phyloP scores from a whole-genome alignment of 2,329 filamentous ascomycete species.

The Talaromyces amestolkiae region DNA sequence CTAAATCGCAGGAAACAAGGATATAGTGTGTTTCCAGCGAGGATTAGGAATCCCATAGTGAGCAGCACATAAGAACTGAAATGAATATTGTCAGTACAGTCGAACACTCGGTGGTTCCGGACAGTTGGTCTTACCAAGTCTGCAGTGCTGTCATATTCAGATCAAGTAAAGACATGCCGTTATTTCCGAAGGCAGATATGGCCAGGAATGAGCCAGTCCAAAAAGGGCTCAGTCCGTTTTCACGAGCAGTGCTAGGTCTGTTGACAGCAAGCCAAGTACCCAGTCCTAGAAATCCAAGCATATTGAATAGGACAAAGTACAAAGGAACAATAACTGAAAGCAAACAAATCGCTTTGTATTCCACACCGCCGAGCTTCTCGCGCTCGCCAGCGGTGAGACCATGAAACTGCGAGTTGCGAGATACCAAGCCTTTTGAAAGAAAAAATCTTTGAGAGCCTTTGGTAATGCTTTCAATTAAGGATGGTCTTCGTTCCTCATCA shows the following conservation, averaged over 20 bases:
- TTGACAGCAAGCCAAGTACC: constrained; percentile 48
- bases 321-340: constrained; percentile 39
- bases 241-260: constrained; percentile 37
- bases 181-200: constrained; percentile 56
- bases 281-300: constrained; percentile 47
- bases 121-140: constrained; percentile 26
- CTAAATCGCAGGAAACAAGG: constrained; percentile 62
- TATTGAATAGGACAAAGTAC: constrained; percentile 49
- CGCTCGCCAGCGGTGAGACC: constrained; percentile 46
- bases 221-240: constrained; percentile 52
- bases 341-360: constrained; percentile 42
- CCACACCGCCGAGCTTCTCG: constrained; percentile 43
- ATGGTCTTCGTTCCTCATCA: constrained; percentile 22
- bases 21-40: constrained; percentile 66
- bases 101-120: background rate
- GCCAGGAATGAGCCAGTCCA: constrained; percentile 51
- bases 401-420: constrained; percentile 52
- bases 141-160: constrained; percentile 52
- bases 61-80: constrained; percentile 41
- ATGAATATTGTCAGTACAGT: background rate
- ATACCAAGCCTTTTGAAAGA: constrained; percentile 33
- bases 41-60: constrained; percentile 56
- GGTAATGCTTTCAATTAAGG: constrained; percentile 26
- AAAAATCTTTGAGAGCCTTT: constrained; percentile 33
- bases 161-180: constrained; percentile 54